phyloP scores from a whole-genome alignment of 345 rosid species.

The Citrus reticulata region DNA sequence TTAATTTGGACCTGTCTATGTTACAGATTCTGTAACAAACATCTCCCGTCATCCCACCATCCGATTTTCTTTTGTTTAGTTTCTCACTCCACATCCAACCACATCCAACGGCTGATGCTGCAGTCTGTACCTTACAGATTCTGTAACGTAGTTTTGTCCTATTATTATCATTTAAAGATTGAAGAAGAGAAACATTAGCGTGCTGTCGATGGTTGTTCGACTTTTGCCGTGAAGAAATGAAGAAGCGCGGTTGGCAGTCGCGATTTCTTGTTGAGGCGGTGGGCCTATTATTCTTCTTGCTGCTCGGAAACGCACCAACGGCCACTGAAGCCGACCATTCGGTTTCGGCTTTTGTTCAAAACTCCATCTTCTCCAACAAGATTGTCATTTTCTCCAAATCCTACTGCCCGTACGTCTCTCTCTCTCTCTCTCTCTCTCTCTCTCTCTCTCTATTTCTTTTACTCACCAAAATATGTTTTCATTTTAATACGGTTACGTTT shows the following conservation, averaged over 20 bases:
- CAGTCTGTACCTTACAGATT: too few relatives aligned
- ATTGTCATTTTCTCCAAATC: slow-evolving; percentile 94
- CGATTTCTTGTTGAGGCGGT: background rate
- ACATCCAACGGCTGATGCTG: too few relatives aligned
- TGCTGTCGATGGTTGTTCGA: too few relatives aligned
- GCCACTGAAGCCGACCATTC: slow-evolving; percentile 49
- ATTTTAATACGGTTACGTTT: background rate
- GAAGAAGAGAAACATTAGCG: background rate
- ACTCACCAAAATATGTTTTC: background rate
- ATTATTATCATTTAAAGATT: background rate
- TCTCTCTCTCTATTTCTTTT: background rate
- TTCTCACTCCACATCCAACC: too few relatives aligned
- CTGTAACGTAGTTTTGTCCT: too few relatives aligned
- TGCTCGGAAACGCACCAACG: slow-evolving; percentile 18
- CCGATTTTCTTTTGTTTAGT: too few relatives aligned
- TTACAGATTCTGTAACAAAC: too few relatives aligned
- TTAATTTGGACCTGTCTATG: too few relatives aligned
- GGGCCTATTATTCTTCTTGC: slow-evolving; percentile 9
- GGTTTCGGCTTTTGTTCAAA: slow-evolving; percentile 77
- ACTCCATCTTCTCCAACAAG: slow-evolving; percentile 76
- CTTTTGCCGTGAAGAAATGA: background rate
- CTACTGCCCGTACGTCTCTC: slow-evolving; percentile 72
- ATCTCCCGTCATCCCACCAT: too few relatives aligned
- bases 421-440: too few relatives aligned
- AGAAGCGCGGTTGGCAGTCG: slow-evolving; percentile 6